Conservation (phyloP, 23 red algal genomes). For the Gracilariopsis chorda region DNA sequence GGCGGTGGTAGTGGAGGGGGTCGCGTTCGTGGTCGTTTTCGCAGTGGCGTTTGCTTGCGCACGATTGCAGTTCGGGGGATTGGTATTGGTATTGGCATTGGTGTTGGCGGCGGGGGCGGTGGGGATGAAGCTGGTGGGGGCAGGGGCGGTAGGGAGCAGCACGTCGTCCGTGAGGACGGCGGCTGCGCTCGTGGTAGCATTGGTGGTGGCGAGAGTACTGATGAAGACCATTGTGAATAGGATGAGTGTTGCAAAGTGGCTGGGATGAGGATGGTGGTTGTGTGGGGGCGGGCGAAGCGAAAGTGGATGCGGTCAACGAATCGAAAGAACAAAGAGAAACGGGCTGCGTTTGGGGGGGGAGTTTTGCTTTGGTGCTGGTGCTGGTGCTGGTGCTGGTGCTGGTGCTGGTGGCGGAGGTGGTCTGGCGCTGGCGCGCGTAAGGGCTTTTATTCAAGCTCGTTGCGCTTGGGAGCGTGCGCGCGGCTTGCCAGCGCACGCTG, state of each 20-base stretch:
- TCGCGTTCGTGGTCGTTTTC: too few species aligned
- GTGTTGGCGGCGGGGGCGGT: not conserved
- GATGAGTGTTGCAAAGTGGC: not conserved
- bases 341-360: not conserved
- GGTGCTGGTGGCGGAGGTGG: not conserved
- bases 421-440: not conserved
- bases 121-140: not conserved
- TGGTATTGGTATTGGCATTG: too few species aligned
- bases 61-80: too few species aligned
- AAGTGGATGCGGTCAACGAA: not conserved
- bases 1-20: not conserved
- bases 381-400: not conserved
- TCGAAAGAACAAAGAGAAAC: not conserved
- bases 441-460: too few species aligned
- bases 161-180: not conserved
- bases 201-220: not conserved
- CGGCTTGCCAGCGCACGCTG: not conserved
- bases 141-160: not conserved
- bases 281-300: not conserved
- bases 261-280: not conserved
- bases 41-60: too few species aligned
- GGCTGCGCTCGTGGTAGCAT: not conserved
- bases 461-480: not conserved
- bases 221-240: constrained; percentile 28
- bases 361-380: not conserved